These are phyloP conservation scores for Ceratocystis destructans DNA, from an alignment of 2,329 filamentous ascomycete species.

Conservation along the genomic window DNA sequence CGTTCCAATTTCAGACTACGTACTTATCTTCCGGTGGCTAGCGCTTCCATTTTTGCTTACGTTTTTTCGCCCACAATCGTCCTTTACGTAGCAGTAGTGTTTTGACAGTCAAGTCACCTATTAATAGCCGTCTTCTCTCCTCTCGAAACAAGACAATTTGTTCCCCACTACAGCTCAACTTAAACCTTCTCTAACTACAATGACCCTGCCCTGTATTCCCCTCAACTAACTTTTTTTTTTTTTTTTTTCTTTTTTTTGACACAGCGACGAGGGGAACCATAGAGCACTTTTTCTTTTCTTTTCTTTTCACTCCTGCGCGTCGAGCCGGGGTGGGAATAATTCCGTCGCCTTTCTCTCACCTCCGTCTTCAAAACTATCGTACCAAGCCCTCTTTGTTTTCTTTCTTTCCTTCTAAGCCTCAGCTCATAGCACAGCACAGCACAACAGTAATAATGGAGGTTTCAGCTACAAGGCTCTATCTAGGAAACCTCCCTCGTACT, in stretches of 20 bases:
- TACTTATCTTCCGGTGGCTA: too few species aligned
- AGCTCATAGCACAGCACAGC: neutral
- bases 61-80: too few species aligned
- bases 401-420: neutral
- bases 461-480: constrained; percentile 85
- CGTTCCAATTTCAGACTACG: too few species aligned
- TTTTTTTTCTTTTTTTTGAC: constrained; percentile 17
- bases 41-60: too few species aligned
- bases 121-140: neutral
- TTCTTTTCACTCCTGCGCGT: neutral
- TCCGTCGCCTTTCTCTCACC: constrained; percentile 19
- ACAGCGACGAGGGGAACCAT: neutral
- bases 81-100: too few species aligned
- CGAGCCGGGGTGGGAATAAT: neutral
- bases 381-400: constrained; percentile 23
- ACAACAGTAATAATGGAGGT: constrained; percentile 92
- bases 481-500: constrained; percentile 93
- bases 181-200: neutral
- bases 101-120: too few species aligned
- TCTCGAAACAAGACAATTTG: neutral
- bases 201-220: constrained; percentile 12
- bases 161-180: neutral
- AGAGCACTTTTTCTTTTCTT: constrained; percentile 9
- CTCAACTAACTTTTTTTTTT: constrained; percentile 11
- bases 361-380: constrained; percentile 18